These are phyloP conservation scores for Starmerella stellata DNA, from an alignment of 805 yeast species.

Conservation along the genomic window DNA sequence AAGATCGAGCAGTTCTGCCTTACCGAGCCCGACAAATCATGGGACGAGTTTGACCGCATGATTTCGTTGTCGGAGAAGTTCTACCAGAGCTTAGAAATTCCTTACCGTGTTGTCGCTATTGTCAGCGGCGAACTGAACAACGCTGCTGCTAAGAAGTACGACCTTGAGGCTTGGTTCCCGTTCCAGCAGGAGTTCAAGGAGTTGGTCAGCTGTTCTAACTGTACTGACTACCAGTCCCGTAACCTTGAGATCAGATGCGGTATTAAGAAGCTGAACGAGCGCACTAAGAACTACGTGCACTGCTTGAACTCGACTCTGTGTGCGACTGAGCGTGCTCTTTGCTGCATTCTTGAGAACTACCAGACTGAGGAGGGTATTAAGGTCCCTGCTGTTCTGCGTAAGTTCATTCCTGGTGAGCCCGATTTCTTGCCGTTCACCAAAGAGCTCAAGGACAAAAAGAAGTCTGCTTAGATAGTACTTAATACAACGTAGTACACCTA, in stretches of 20 bases:
- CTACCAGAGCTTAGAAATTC: slow-evolving; percentile 77
- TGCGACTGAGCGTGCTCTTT: slow-evolving; percentile 95
- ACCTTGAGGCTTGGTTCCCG: slow-evolving; percentile 99
- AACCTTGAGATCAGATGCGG: slow-evolving; percentile 98
- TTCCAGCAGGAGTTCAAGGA: slow-evolving; percentile 97
- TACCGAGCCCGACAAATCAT: slow-evolving; percentile 94
- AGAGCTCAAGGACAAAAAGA: slow-evolving; percentile 34
- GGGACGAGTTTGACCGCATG: slow-evolving; percentile 96
- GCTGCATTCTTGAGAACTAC: slow-evolving; percentile 93
- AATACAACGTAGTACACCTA: not conserved
- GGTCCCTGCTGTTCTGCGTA: slow-evolving; percentile 88
- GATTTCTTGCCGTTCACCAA: slow-evolving; percentile 81
- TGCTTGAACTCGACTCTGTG: slow-evolving; percentile 93
- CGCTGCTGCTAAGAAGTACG: slow-evolving; percentile 97
- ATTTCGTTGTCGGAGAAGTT: slow-evolving; percentile 79
- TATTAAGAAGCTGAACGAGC: slow-evolving; percentile 83
- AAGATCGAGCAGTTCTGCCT: slow-evolving; percentile 91
- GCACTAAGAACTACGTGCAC: slow-evolving; percentile 94
- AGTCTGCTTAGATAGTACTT: slow-evolving; percentile 11
- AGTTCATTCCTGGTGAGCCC: slow-evolving; percentile 95
- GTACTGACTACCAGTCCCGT: slow-evolving; percentile 98
- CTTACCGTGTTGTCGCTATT: slow-evolving; percentile 93
- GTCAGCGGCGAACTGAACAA: slow-evolving; percentile 97
- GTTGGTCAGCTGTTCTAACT: slow-evolving; percentile 93
- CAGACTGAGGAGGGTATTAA: slow-evolving; percentile 91